These are phyloP conservation scores for Kockovaella imperatae DNA, from an alignment of 768 basidiomycete species.

Conservation along the genomic window DNA sequence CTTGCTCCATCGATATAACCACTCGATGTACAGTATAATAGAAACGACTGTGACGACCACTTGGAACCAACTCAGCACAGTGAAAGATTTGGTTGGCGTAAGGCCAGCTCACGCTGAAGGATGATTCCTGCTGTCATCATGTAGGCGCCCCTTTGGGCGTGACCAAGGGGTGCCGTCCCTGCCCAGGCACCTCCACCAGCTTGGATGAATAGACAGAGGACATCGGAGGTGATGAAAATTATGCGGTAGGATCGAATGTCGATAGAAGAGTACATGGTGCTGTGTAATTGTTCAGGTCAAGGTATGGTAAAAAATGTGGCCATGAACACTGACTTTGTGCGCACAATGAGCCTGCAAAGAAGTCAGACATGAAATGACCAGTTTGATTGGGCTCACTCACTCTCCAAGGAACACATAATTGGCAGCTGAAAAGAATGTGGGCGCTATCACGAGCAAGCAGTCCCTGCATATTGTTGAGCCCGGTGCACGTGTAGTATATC, in stretches of 20 bases:
- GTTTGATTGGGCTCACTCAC: slow-evolving; percentile 45
- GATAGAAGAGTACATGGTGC: slow-evolving; percentile 18
- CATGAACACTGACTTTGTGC: slow-evolving; percentile 49
- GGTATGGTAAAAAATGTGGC: not conserved
- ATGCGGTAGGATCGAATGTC: slow-evolving; percentile 28
- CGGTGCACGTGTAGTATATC: too few relatives aligned
- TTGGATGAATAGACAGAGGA: slow-evolving; percentile 59
- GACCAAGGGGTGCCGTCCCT: slow-evolving; percentile 41
- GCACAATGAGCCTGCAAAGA: not conserved
- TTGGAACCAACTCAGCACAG: not conserved
- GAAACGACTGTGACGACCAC: slow-evolving; percentile 49
- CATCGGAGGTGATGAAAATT: slow-evolving; percentile 47
- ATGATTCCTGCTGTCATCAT: slow-evolving; percentile 58
- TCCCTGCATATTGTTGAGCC: too few relatives aligned
- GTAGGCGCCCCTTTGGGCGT: slow-evolving; percentile 48
- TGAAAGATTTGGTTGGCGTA: not conserved
- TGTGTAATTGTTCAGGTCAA: not conserved
- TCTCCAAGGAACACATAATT: slow-evolving; percentile 56
- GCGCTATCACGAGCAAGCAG: slow-evolving; percentile 57
- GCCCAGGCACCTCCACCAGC: slow-evolving; percentile 59
- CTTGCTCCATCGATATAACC: slow-evolving; percentile 47
- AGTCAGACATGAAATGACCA: not conserved
- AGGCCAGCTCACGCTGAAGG: slow-evolving; percentile 50
- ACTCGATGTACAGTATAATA: slow-evolving; percentile 49
- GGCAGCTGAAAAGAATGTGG: slow-evolving; percentile 53